Conservation (phyloP, 768 basidiomycete genomes). For the Rhizopogon sp. region DNA sequence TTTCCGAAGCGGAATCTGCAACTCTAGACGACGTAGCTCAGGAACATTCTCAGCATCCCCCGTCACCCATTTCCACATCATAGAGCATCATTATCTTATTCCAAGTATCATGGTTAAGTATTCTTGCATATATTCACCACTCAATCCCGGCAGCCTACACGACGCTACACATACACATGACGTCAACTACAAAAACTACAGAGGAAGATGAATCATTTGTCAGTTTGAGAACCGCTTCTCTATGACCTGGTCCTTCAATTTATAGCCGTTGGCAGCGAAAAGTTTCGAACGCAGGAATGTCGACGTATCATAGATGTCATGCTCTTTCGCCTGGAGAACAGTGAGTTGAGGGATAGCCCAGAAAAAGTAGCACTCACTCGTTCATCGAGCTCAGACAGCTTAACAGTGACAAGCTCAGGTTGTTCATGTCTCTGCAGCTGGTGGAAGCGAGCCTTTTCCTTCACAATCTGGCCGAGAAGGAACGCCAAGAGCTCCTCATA, state of each 20-base stretch:
- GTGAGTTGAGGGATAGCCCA: slow-evolving; percentile 7
- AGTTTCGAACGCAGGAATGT: slow-evolving; percentile 84
- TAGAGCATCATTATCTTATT: slow-evolving; percentile 13
- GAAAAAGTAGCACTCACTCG: slow-evolving; percentile 47
- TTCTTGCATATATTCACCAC: slow-evolving; percentile 25
- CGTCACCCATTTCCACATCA: slow-evolving; percentile 9
- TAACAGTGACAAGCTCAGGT: slow-evolving; percentile 72
- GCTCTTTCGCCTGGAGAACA: slow-evolving; percentile 76
- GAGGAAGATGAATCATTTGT: slow-evolving; percentile 3
- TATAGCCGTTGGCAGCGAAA: slow-evolving; percentile 88
- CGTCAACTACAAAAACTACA: slow-evolving; percentile 1
- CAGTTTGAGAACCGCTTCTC: slow-evolving; percentile 65
- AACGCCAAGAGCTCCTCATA: slow-evolving; percentile 95
- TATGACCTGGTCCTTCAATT: slow-evolving; percentile 54
- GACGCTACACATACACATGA: slow-evolving; percentile 11
- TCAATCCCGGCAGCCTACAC: slow-evolving; percentile 14
- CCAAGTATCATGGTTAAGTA: slow-evolving; percentile 16
- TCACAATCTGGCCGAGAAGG: slow-evolving; percentile 89
- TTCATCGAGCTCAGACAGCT: slow-evolving; percentile 79
- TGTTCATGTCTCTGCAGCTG: slow-evolving; percentile 74
- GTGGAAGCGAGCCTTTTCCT: slow-evolving; percentile 84
- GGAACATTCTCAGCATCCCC: slow-evolving; percentile 3
- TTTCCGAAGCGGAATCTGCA: slow-evolving; percentile 3
- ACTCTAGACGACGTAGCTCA: slow-evolving; percentile 1
- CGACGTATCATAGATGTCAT: slow-evolving; percentile 88